Conservation (phyloP, 1,139 yeast genomes). For the Suhomyces ambrosiae region DNA sequence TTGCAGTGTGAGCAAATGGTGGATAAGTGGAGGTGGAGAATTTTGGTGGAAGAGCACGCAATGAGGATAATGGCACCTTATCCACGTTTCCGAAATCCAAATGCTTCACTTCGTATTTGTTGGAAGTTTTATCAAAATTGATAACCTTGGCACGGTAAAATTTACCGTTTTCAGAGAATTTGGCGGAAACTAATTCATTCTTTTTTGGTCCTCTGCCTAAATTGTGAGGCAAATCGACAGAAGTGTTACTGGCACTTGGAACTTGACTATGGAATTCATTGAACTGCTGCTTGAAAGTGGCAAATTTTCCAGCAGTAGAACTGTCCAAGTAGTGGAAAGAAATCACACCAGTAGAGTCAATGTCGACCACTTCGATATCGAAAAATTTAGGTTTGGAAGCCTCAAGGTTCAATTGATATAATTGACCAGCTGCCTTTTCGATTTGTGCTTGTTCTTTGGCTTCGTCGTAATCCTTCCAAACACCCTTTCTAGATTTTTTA, state of each 20-base stretch:
- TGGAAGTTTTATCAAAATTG: conserved; percentile 49
- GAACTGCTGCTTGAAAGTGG: conserved; percentile 49
- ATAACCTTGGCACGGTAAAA: conserved; percentile 64
- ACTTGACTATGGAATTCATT: conserved; percentile 46
- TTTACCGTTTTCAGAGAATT: conserved; percentile 54
- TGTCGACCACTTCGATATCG: conserved; percentile 64
- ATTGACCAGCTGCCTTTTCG: conserved; percentile 24
- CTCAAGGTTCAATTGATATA: conserved; percentile 26
- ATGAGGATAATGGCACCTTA: conserved; percentile 44
- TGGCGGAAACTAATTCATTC: conserved; percentile 63
- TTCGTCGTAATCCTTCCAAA: conserved; percentile 65
- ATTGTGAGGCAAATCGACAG: conserved; percentile 51
- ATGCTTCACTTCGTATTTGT: conserved; percentile 55
- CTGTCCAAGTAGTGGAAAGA: conserved; percentile 53
- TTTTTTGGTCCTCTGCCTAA: conserved; percentile 50
- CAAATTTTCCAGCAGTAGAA: conserved; percentile 36
- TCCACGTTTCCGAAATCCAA: conserved; percentile 69
- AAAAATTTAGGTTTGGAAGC: conserved; percentile 51
- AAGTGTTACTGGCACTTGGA: conserved; percentile 40
- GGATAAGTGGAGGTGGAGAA: conserved; percentile 47
- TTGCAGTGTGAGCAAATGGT: conserved; percentile 60
- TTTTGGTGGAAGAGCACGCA: conserved; percentile 59
- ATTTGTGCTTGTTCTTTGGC: conserved; percentile 28
- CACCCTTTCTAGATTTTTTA: conserved; percentile 53
- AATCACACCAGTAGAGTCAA: conserved; percentile 51